Conservation (phyloP, 1,284 basidiomycete genomes). For the Naganishia sp. region DNA sequence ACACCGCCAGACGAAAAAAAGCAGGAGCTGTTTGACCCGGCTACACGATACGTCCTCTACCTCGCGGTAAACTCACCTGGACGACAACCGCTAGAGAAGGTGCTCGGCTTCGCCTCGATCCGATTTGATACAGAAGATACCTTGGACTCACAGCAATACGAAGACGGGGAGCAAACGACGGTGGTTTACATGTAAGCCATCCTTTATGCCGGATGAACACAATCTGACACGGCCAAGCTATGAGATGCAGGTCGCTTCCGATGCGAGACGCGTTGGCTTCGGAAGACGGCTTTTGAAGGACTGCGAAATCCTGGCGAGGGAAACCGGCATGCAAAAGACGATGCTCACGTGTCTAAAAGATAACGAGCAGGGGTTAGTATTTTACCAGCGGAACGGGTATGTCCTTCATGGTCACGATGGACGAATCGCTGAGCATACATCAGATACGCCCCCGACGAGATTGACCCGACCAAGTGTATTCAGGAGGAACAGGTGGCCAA, state of each 20-base stretch:
- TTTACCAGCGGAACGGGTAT: slow-evolving; percentile 44
- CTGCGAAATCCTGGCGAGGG: slow-evolving; percentile 43
- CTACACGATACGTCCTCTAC: slow-evolving; percentile 41
- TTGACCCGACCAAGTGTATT: slow-evolving; percentile 48
- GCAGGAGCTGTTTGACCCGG: slow-evolving; percentile 48
- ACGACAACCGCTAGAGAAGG: slow-evolving; percentile 18
- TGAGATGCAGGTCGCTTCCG: slow-evolving; percentile 44
- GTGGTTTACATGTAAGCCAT: slow-evolving; percentile 29
- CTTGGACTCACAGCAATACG: slow-evolving; percentile 37
- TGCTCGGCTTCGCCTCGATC: slow-evolving; percentile 49
- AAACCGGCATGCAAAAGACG: slow-evolving; percentile 45
- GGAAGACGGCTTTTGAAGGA: slow-evolving; percentile 41
- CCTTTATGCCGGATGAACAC: neutral
- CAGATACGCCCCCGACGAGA: slow-evolving; percentile 47
- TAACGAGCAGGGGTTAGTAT: slow-evolving; percentile 42
- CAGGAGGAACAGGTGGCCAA: slow-evolving; percentile 14
- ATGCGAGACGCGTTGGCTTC: slow-evolving; percentile 40
- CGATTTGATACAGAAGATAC: slow-evolving; percentile 54
- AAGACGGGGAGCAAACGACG: slow-evolving; percentile 11
- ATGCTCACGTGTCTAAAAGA: slow-evolving; percentile 51
- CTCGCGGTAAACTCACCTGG: neutral
- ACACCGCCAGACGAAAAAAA: slow-evolving; percentile 39
- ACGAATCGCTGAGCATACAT: neutral
- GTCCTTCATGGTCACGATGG: slow-evolving; percentile 8
- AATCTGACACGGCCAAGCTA: slow-evolving; percentile 39